phyloP scores from a whole-genome alignment of 495 filamentous ascomycete species.

The Glonium stellatum region DNA sequence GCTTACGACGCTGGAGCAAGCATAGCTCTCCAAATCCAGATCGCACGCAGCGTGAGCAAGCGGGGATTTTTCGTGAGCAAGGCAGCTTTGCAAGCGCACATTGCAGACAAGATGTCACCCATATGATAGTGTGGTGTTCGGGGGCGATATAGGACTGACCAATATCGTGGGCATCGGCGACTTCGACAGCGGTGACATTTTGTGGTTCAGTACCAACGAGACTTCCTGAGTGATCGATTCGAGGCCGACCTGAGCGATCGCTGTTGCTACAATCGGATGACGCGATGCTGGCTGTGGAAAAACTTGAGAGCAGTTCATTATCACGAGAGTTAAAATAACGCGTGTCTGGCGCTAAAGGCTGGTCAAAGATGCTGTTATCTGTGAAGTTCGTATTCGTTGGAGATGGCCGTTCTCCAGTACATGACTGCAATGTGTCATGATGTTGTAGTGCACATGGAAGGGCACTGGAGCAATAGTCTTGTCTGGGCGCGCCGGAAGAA shows the following conservation, averaged over 20 bases:
- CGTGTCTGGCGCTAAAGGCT: not conserved
- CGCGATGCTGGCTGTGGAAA: not conserved
- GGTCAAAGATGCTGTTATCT: slow-evolving; percentile 9
- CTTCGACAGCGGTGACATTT: no score
- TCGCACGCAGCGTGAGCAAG: slow-evolving; percentile 24
- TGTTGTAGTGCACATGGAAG: not conserved
- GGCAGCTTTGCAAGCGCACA: slow-evolving; percentile 19
- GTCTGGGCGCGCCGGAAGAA: not conserved
- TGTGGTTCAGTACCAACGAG: no score
- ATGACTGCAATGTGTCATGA: not conserved
- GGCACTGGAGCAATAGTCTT: not conserved
- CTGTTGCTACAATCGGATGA: no score
- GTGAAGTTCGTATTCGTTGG: slow-evolving; percentile 14
- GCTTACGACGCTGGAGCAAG: slow-evolving; percentile 19
- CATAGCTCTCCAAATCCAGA: slow-evolving; percentile 12
- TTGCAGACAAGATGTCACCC: slow-evolving; percentile 22
- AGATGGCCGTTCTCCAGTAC: slow-evolving; percentile 1
- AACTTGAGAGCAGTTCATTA: not conserved
- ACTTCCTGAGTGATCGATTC: no score
- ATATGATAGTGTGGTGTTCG: not conserved
- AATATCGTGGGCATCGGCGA: no score
- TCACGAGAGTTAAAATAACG: not conserved
- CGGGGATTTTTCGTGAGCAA: slow-evolving; percentile 17
- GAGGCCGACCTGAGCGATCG: no score
- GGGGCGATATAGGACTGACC: not conserved